These are phyloP conservation scores for Aureobasidium sp. DNA, from an alignment of 2,329 filamentous ascomycete species.

Conservation along the genomic window DNA sequence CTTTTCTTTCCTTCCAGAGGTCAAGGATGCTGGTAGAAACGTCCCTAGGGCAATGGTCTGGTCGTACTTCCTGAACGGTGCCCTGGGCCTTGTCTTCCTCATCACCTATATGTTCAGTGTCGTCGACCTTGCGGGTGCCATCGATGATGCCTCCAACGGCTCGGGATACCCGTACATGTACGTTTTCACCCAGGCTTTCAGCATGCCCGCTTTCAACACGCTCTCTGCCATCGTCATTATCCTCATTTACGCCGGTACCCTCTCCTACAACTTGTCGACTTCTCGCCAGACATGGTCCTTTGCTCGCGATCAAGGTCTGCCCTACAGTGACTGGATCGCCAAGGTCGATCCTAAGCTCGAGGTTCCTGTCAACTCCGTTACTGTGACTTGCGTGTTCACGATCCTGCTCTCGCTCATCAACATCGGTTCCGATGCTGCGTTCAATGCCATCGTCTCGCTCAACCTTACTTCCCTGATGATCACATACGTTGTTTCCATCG, in stretches of 20 bases:
- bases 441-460: slow-evolving; percentile 19
- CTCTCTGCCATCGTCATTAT: slow-evolving; percentile 23
- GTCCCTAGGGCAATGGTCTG: slow-evolving; percentile 38
- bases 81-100: slow-evolving; percentile 24
- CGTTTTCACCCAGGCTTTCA: slow-evolving; percentile 29
- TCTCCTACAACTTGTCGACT: slow-evolving; percentile 19
- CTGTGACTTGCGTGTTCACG: slow-evolving; percentile 10
- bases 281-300: slow-evolving; percentile 21
- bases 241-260: slow-evolving; percentile 19
- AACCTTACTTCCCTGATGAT: slow-evolving; percentile 17
- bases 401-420: slow-evolving; percentile 23
- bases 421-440: slow-evolving; percentile 19
- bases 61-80: slow-evolving; percentile 31
- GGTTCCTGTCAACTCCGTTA: slow-evolving; percentile 13
- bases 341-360: slow-evolving; percentile 19
- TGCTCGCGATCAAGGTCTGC: slow-evolving; percentile 20
- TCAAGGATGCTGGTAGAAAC: slow-evolving; percentile 35
- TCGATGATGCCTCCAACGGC: slow-evolving; percentile 22
- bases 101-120: slow-evolving; percentile 28
- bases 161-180: slow-evolving; percentile 33
- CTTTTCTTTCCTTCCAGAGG: slow-evolving; percentile 33
- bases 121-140: slow-evolving; percentile 25
- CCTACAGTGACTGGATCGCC: slow-evolving; percentile 18
- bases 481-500: slow-evolving; percentile 21
- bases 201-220: slow-evolving; percentile 23